Base-by-base conservation (phyloP, 192 early-diverging fungal genomes). In the Kickxella alabastrina region DNA sequence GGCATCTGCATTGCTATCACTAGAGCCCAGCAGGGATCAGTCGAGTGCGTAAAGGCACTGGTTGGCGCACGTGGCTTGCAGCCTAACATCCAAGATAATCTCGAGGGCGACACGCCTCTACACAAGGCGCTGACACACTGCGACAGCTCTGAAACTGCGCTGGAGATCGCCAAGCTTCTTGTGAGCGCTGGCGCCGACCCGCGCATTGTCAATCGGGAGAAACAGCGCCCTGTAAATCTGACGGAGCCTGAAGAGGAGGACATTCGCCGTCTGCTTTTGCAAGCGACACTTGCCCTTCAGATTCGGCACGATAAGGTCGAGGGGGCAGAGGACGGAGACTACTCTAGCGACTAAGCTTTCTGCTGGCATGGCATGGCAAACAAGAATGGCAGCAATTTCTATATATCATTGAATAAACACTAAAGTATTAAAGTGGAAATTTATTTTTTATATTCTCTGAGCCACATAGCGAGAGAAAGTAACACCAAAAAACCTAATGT, bases 71-170 rank as follows among this genome's bases (percentile, higher is more conserved):
- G 58, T 17, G 78, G 76, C 17, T 78, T 89, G 22, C 49, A 82
- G 13, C 52, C 83, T 14, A 79, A 87, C 50, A 59, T 78, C 10
- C 51, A 78, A 41, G 82, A 89, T 58, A 50, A 49, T 10, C 44
- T 77, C 35, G 70, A 71, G 34, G 57, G 57, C 15, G 77, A 87
- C 37, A 89, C 87, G 6, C 83, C 87, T 18, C 70, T 89, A 12
- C 86, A 87, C 65, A 76, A 80, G 42, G 87, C 85, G 19, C 80
- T 86, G 25, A 63, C 62, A 31, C 81, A 81, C 50, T 54, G 59
- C 10, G 62, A 78, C 17, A 81, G 82, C 52, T 65, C 78, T 13
- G 75, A 80, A 12, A 54, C 58, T 13, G 80, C 80, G 12, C 59
- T 85, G n/a, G 76, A 73, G 10, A 85, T 87, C 45, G 82, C 80